Base-by-base conservation (phyloP, 73 alveolate species). In the Paramecium tetraurelia region DNA sequence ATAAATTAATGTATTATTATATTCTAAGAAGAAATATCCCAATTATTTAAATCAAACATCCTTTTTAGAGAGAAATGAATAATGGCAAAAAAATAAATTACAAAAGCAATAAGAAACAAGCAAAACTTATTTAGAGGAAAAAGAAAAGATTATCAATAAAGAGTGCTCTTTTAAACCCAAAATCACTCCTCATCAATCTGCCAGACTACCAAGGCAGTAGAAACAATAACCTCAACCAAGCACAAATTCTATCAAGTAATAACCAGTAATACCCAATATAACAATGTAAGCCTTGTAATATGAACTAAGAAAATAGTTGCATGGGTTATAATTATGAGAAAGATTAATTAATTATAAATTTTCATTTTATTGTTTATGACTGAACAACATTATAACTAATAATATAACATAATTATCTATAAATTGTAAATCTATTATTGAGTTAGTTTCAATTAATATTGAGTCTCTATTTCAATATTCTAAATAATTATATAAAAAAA, bases 31-130 rank as follows among this genome's bases (percentile, higher is more conserved):
- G 84, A 63, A 63, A 63, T 63, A 33, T 33, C 84, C 84, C 24
- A 63, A 27, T 33, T 63, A 63, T 33, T 63, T 63, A 24, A 63
- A 63, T 27, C 84, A 63, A 63, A 63, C 84, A 27, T 63, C 84
- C 7, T 63, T 63, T 63, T 63, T 63, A 63, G 84, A 63, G 29
- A 63, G 84, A 27, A 63, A 63, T 63, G 84, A 63, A 33, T 63
- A 63, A 63, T 63, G 84, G 84, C 84, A 63, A 31, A 63, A n/a
- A 63, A 63, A 63, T 63, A 63, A 63, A 63, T 63, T 27, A 10
- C 9, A 63, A 63, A 63, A 63, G 31, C 12, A 63, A 63, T 63
- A 63, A 63, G 84, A 63, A 33, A 22, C 84, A 27, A 63, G 53
- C 27, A 63, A 63, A 63, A 50, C 84, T 0, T 63, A 63, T 63